Conservation (phyloP, 768 basidiomycete species). For the Hysterangium stoloniferum region DNA sequence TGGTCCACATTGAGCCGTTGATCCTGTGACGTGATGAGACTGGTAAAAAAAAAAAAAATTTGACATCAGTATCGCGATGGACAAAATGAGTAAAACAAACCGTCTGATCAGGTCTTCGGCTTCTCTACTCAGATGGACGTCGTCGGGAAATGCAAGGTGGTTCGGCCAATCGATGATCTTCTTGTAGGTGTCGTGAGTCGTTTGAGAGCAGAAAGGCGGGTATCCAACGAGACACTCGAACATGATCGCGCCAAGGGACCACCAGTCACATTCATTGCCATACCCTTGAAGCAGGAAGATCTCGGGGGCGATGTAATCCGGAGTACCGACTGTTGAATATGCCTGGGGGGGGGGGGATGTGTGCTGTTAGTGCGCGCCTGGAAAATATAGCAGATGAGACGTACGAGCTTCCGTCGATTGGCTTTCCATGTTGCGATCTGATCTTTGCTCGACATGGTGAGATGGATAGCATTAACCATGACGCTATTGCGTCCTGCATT, state of each 20-base stretch:
- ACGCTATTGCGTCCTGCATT: conserved; percentile 82
- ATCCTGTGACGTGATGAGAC: conserved; percentile 81
- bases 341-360: conserved; percentile 45
- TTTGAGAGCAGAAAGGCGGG: conserved; percentile 94
- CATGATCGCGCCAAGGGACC: conserved; percentile 98
- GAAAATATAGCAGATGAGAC: conserved; percentile 18
- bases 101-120: conserved; percentile 82
- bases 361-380: too few relatives aligned
- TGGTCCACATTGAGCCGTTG: conserved; percentile 73
- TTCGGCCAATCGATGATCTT: conserved; percentile 95
- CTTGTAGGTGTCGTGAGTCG: conserved; percentile 94
- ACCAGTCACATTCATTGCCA: conserved; percentile 98
- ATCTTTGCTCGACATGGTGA: conserved; percentile 91
- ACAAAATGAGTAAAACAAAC: too few relatives aligned
- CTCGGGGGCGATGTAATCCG: conserved; percentile 94
- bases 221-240: conserved; percentile 98
- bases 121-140: conserved; percentile 86
- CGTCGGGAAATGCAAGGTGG: conserved; percentile 85
- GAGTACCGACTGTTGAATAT: conserved; percentile 96
- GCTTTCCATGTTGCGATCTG: conserved; percentile 99
- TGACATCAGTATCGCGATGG: conserved; percentile 5
- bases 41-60: conserved; percentile 23
- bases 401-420: conserved; percentile 87
- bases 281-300: conserved; percentile 97
- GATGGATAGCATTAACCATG: conserved; percentile 93